A percentile compares a stretch with the other conserved stretches of the same genome.
phyloP scores from a whole-genome alignment of 2,329 filamentous ascomycete genomes.

The Ascochyta fabae region DNA sequence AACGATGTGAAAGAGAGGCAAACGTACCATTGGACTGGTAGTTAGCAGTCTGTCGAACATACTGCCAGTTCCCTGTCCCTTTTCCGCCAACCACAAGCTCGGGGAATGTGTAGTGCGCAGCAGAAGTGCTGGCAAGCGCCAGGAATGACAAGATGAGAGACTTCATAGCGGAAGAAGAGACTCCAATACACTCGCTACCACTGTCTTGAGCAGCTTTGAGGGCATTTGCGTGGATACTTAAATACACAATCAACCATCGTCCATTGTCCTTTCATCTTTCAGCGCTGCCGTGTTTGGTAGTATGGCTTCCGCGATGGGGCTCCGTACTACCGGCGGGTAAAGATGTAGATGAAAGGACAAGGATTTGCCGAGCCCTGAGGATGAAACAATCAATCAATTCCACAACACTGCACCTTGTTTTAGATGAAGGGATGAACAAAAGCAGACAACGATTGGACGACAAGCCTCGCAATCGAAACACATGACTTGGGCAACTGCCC shows the following conservation, averaged over 20 bases:
- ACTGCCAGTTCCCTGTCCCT: conserved; percentile 38
- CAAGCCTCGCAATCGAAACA: neutral
- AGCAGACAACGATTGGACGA: neutral
- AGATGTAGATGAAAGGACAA: conserved; percentile 14
- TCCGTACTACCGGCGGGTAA: conserved; percentile 31
- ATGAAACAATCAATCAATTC: conserved; percentile 22
- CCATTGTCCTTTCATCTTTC: neutral
- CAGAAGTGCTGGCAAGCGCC: conserved; percentile 27
- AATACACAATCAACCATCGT: neutral
- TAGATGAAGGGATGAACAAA: neutral
- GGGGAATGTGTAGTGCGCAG: conserved; percentile 46
- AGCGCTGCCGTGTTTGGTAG: neutral
- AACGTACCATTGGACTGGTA: conserved; percentile 42
- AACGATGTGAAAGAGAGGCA: too few species aligned
- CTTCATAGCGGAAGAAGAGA: conserved; percentile 29
- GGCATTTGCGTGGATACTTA: conserved; percentile 11
- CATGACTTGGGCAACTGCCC: neutral
- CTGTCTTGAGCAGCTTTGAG: conserved; percentile 10
- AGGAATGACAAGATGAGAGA: conserved; percentile 31
- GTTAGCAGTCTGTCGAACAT: conserved; percentile 44
- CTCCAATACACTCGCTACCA: too few species aligned
- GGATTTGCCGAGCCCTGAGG: conserved; percentile 15
- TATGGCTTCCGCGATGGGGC: conserved; percentile 5
- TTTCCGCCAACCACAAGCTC: conserved; percentile 33
- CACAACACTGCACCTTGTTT: neutral